phyloP scores from a whole-genome alignment of 2,329 filamentous ascomycete genomes.

The Aspergillus floridensis region DNA sequence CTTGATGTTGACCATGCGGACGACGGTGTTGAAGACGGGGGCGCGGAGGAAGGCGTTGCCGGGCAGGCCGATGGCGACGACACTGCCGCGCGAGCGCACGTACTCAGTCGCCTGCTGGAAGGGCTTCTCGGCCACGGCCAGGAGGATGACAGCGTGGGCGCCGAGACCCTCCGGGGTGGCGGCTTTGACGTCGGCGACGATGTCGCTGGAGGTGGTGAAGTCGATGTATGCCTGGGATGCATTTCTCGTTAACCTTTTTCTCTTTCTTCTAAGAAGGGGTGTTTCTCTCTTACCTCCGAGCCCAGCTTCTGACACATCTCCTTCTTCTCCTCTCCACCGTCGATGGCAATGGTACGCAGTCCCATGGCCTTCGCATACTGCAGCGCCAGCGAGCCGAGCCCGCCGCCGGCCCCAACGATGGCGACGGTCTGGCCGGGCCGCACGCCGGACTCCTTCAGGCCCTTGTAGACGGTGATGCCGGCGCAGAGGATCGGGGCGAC shows the following conservation, averaged over 20 bases:
- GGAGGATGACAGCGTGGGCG: slow-evolving; percentile 80
- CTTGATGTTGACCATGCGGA: slow-evolving; percentile 88
- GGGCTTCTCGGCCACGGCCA: slow-evolving; percentile 84
- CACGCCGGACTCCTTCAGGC: slow-evolving; percentile 77
- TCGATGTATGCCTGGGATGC: slow-evolving; percentile 64
- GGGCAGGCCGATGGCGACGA: slow-evolving; percentile 87
- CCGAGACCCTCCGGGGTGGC: slow-evolving; percentile 77
- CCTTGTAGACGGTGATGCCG: slow-evolving; percentile 86
- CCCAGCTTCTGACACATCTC: slow-evolving; percentile 66
- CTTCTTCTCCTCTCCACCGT: slow-evolving; percentile 77
- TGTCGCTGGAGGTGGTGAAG: slow-evolving; percentile 70
- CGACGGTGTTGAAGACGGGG: slow-evolving; percentile 84
- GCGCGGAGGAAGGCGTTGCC: slow-evolving; percentile 75
- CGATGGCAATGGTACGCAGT: slow-evolving; percentile 74
- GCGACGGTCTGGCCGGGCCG: slow-evolving; percentile 74
- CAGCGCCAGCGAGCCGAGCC: slow-evolving; percentile 73
- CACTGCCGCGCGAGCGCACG: slow-evolving; percentile 75
- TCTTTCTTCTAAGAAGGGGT: background rate
- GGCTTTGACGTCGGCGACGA: slow-evolving; percentile 80
- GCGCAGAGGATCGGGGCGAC: slow-evolving; percentile 82
- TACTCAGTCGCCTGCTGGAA: slow-evolving; percentile 94
- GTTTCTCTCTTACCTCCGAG: slow-evolving; percentile 43
- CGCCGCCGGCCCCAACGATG: slow-evolving; percentile 82
- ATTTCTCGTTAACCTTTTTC: background rate
- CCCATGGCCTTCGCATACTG: slow-evolving; percentile 95